A percentile compares a stretch with the other conserved stretches of the same genome.
Evolutionary conservation across 2,329 filamentous ascomycete species (phyloP).

Genomic region (Xylaria digitata): DNA sequence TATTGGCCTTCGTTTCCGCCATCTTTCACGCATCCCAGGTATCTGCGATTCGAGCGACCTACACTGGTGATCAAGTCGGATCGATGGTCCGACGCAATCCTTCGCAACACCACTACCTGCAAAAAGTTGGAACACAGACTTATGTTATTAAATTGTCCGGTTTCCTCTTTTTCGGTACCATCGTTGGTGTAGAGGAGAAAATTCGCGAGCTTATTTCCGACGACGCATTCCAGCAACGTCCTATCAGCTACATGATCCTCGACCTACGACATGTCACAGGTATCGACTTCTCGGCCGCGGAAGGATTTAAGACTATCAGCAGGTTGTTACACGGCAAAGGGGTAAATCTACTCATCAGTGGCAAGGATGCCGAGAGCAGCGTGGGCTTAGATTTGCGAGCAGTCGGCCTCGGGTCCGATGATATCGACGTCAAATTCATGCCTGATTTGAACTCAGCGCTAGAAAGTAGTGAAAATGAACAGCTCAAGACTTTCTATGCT

Average conservation of each 20-base stretch:
- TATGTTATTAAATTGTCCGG: slow-evolving; percentile 91
- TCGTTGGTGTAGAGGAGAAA: slow-evolving; percentile 91
- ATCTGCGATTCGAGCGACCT: slow-evolving; percentile 89
- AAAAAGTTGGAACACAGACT: slow-evolving; percentile 86
- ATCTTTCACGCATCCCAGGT: slow-evolving; percentile 92
- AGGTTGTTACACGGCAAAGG: slow-evolving; percentile 81
- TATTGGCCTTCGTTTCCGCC: slow-evolving; percentile 89
- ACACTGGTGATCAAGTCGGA: slow-evolving; percentile 86
- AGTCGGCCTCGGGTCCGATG: slow-evolving; percentile 81
- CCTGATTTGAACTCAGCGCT: slow-evolving; percentile 92
- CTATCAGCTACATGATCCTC: slow-evolving; percentile 89
- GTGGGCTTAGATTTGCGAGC: slow-evolving; percentile 83
- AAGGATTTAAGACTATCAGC: slow-evolving; percentile 93
- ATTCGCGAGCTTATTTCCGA: slow-evolving; percentile 86
- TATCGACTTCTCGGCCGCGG: slow-evolving; percentile 94
- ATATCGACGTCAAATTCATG: slow-evolving; percentile 81
- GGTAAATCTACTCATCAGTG: slow-evolving; percentile 84
- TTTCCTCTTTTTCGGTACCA: slow-evolving; percentile 98
- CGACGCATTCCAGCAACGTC: slow-evolving; percentile 78
- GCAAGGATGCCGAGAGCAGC: slow-evolving; percentile 78
- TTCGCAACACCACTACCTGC: slow-evolving; percentile 86
- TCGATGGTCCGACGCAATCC: slow-evolving; percentile 94
- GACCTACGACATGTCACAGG: slow-evolving; percentile 92
- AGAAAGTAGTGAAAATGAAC: slow-evolving; percentile 94
- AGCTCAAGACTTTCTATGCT: slow-evolving; percentile 82